These are phyloP conservation scores for Scalesia atractyloides DNA, from an alignment of 129 eudicot species.

Conservation along the genomic window DNA sequence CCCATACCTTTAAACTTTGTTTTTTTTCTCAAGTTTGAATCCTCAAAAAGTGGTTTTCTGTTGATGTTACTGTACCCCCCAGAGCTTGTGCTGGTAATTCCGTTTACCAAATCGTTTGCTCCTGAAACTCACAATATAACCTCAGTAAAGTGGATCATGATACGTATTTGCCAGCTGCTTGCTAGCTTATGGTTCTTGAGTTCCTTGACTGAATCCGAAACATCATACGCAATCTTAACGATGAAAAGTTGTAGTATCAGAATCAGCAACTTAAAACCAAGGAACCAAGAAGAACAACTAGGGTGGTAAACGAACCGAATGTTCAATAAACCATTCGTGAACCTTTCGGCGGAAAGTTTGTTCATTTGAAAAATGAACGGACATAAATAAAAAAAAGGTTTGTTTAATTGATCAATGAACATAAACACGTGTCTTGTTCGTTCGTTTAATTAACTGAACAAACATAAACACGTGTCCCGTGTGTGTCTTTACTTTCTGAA, in stretches of 20 bases:
- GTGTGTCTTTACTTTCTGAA: neutral
- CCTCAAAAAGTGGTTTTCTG: constrained; percentile 20
- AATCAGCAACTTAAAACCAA: constrained; percentile 9
- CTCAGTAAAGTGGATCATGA: constrained; percentile 8
- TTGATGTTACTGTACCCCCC: neutral
- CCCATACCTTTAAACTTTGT: constrained; percentile 45
- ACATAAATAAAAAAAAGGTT: no score
- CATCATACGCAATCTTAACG: neutral
- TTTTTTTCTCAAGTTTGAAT: constrained; percentile 28
- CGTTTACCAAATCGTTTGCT: constrained; percentile 38
- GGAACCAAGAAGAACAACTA: neutral
- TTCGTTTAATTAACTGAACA: neutral
- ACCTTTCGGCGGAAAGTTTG: no score
- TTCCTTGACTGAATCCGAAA: neutral
- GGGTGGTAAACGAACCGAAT: no score
- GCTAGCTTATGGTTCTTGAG: constrained; percentile 5
- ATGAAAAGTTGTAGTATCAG: neutral
- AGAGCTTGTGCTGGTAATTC: constrained; percentile 11
- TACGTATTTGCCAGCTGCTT: neutral
- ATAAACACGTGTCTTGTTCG: neutral
- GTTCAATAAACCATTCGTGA: no score
- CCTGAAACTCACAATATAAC: constrained; percentile 36
- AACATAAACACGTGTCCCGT: neutral
- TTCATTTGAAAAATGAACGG: no score
- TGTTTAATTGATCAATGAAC: neutral